Evolutionary conservation across 345 rosid genomes (phyloP).

Genomic region (Citrus hindsii): DNA sequence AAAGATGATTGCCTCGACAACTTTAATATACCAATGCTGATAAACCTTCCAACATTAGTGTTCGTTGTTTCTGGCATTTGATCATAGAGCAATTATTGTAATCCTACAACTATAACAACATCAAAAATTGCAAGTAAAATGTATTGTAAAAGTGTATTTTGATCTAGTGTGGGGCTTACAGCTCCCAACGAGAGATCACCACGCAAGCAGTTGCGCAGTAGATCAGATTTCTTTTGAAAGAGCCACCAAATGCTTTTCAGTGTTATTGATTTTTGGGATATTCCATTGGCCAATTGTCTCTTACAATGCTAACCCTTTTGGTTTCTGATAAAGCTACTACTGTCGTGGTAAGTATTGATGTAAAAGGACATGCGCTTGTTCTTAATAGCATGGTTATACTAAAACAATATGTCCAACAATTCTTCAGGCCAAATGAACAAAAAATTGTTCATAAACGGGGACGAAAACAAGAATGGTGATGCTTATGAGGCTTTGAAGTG

Average conservation of each 20-base stretch:
- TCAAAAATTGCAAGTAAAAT: no score
- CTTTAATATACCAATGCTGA: constrained; percentile 50
- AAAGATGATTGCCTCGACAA: constrained; percentile 42
- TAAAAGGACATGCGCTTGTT: constrained; percentile 59
- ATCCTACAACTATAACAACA: constrained; percentile 49
- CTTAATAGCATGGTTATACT: constrained; percentile 77
- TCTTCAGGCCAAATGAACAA: constrained; percentile 56
- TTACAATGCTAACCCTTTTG: constrained; percentile 49
- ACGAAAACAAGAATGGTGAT: constrained; percentile 57
- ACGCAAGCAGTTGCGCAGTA: no score
- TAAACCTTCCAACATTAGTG: constrained; percentile 70
- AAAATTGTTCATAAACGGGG: constrained; percentile 54
- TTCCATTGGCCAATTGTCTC: constrained; percentile 45
- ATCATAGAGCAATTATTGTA: constrained; percentile 82
- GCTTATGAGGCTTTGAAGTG: constrained; percentile 65
- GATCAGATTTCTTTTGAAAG: constrained; percentile 40
- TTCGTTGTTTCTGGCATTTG: constrained; percentile 80
- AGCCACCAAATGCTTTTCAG: constrained; percentile 82
- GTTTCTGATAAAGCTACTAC: constrained; percentile 60
- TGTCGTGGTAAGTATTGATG: constrained; percentile 54
- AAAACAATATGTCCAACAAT: constrained; percentile 46
- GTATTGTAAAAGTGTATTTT: no score
- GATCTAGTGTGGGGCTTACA: no score
- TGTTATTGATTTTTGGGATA: constrained; percentile 43
- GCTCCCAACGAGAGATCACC: no score